Conservation (phyloP, 2,329 filamentous ascomycete species). For the Alternaria longipes region DNA sequence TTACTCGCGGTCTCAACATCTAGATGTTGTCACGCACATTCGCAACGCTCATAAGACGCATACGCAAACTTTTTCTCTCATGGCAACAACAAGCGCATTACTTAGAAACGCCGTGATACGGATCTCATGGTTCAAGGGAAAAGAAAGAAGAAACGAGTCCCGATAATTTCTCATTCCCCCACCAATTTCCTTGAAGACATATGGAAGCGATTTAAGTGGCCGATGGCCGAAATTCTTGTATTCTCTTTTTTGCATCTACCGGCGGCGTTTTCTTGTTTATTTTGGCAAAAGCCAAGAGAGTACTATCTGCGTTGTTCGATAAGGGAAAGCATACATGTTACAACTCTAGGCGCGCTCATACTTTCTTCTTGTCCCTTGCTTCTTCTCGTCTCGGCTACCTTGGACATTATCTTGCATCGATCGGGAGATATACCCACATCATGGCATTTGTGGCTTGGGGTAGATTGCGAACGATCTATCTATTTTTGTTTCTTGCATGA, state of each 20-base stretch:
- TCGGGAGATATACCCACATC: background rate
- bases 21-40: constrained; percentile 19
- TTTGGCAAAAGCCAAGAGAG: background rate
- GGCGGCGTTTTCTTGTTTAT: constrained; percentile 8
- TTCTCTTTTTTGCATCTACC: constrained; percentile 13
- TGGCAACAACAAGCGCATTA: constrained; percentile 12
- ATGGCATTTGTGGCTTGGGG: constrained; percentile 1
- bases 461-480: background rate
- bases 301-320: background rate
- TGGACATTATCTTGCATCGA: constrained; percentile 10
- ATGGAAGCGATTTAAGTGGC: constrained; percentile 22
- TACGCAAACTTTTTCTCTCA: constrained; percentile 1
- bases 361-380: background rate
- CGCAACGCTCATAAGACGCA: constrained; percentile 11
- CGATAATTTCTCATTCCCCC: constrained; percentile 2
- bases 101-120: constrained; percentile 7
- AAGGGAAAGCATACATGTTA: constrained; percentile 17
- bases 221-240: constrained; percentile 8
- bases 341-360: background rate
- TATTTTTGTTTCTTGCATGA: background rate
- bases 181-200: constrained; percentile 9
- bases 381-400: constrained; percentile 1
- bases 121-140: constrained; percentile 14
- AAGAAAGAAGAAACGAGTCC: constrained; percentile 7
- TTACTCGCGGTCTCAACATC: constrained; percentile 39